phyloP scores from a whole-genome alignment of 495 filamentous ascomycete genomes.

The Haplographium delicatum region DNA sequence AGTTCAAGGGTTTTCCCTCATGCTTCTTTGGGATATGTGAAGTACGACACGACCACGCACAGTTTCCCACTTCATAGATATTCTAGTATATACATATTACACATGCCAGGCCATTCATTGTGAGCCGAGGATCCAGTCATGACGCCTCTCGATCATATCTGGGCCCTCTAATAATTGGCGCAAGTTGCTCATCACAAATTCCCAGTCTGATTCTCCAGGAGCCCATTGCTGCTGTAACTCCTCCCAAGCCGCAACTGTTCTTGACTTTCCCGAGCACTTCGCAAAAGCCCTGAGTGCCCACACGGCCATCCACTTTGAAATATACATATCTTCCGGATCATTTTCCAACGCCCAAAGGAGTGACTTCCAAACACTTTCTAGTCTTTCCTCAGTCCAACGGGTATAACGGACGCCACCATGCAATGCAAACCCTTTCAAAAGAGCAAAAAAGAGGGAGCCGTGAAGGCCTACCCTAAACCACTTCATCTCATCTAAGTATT shows the following conservation, averaged over 20 bases:
- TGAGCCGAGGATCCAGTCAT: slow-evolving; percentile 14
- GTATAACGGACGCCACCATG: slow-evolving; percentile 59
- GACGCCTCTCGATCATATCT: slow-evolving; percentile 7
- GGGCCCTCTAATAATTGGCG: slow-evolving; percentile 5
- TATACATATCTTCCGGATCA: slow-evolving; percentile 28
- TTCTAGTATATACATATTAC: neutral
- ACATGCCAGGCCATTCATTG: too few relatives aligned
- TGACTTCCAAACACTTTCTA: slow-evolving; percentile 45
- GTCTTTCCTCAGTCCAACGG: slow-evolving; percentile 57
- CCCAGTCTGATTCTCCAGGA: slow-evolving; percentile 14
- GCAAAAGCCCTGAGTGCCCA: slow-evolving; percentile 44
- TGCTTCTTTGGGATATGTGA: too few relatives aligned
- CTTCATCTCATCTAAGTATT: slow-evolving; percentile 63
- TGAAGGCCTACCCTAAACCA: slow-evolving; percentile 49
- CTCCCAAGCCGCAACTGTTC: slow-evolving; percentile 35
- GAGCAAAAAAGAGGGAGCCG: slow-evolving; percentile 55
- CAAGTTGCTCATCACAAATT: slow-evolving; percentile 22
- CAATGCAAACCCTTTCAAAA: slow-evolving; percentile 71
- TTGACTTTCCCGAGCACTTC: slow-evolving; percentile 30
- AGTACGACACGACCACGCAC: too few relatives aligned
- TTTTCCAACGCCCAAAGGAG: slow-evolving; percentile 38
- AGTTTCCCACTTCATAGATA: neutral
- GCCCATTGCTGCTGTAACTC: slow-evolving; percentile 22
- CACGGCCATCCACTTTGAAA: slow-evolving; percentile 44
- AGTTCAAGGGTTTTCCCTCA: too few relatives aligned